Conservation (phyloP, 805 yeast species). For the Teunomyces barrocoloradensis region DNA sequence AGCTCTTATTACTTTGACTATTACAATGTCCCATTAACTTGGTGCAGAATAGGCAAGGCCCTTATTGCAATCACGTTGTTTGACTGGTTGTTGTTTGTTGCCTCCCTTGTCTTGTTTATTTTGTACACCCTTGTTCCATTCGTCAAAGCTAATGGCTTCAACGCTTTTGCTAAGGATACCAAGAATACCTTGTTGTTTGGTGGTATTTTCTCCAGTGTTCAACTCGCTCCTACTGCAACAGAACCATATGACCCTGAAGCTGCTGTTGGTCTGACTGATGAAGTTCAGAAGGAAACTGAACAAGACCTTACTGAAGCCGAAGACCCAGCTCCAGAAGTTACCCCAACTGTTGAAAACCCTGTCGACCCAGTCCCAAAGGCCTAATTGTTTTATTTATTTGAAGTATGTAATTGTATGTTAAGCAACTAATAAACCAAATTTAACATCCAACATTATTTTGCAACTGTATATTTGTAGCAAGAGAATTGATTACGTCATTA, state of each 20-base stretch:
- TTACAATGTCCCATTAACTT: slow-evolving; percentile 1
- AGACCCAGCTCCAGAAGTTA: background rate
- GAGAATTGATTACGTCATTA: too few relatives aligned
- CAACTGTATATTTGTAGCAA: too few relatives aligned
- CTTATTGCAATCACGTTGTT: slow-evolving; percentile 19
- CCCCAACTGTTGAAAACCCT: background rate
- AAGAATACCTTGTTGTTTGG: slow-evolving; percentile 1
- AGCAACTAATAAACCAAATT: too few relatives aligned
- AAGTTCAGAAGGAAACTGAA: background rate
- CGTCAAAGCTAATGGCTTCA: slow-evolving; percentile 1
- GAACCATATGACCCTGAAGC: background rate
- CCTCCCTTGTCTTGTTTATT: slow-evolving; percentile 15
- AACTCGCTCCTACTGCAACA: background rate
- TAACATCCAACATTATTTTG: too few relatives aligned
- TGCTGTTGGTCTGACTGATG: background rate
- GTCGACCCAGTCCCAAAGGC: background rate
- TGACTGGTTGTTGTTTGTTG: slow-evolving; percentile 18
- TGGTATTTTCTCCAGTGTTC: slow-evolving; percentile 2
- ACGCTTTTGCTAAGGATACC: background rate
- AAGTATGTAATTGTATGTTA: too few relatives aligned
- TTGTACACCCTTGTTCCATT: slow-evolving; percentile 17
- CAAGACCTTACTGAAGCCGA: background rate
- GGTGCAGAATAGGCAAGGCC: slow-evolving; percentile 22
- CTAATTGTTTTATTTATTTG: too few relatives aligned
- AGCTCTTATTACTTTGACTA: background rate